These are phyloP conservation scores for Kwoniella shivajii DNA, from an alignment of 1,284 basidiomycete species.

Conservation along the genomic window DNA sequence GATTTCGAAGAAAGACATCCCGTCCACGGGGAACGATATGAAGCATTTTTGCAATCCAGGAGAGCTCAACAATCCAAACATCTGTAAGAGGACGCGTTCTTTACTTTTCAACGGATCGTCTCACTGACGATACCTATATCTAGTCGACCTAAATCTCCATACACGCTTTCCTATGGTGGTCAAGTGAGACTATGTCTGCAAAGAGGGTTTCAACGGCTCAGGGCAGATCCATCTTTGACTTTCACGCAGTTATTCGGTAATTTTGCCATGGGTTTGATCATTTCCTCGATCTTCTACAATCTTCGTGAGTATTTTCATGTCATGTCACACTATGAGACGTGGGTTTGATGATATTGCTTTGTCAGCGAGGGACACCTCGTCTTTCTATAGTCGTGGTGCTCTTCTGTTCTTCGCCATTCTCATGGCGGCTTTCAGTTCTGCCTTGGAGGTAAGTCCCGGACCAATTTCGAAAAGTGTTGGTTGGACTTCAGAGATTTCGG, in stretches of 20 bases:
- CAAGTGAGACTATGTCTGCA: slow-evolving; percentile 55
- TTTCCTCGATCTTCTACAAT: slow-evolving; percentile 55
- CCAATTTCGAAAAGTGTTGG: no score
- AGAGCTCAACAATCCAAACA: slow-evolving; percentile 55
- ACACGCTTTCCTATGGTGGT: slow-evolving; percentile 53
- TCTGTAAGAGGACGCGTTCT: slow-evolving; percentile 29
- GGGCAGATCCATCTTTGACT: slow-evolving; percentile 53
- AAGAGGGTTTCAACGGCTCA: slow-evolving; percentile 54
- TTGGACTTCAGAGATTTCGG: no score
- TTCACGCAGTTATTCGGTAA: slow-evolving; percentile 54
- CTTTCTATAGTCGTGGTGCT: slow-evolving; percentile 47
- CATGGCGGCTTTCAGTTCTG: slow-evolving; percentile 37
- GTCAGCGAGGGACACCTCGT: slow-evolving; percentile 30
- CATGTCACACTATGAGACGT: no score
- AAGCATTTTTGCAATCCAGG: slow-evolving; percentile 53
- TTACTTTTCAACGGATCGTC: no score
- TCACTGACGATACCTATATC: no score
- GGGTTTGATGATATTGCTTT: background rate
- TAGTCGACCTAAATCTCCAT: slow-evolving; percentile 51
- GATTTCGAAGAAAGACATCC: slow-evolving; percentile 52
- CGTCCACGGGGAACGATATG: slow-evolving; percentile 48
- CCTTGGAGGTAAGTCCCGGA: slow-evolving; percentile 27
- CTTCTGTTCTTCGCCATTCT: slow-evolving; percentile 55
- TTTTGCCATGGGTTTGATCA: slow-evolving; percentile 54
- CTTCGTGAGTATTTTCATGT: slow-evolving; percentile 31